phyloP scores from a whole-genome alignment of 768 basidiomycete genomes.

The Leucocoprinus birnbaumii region DNA sequence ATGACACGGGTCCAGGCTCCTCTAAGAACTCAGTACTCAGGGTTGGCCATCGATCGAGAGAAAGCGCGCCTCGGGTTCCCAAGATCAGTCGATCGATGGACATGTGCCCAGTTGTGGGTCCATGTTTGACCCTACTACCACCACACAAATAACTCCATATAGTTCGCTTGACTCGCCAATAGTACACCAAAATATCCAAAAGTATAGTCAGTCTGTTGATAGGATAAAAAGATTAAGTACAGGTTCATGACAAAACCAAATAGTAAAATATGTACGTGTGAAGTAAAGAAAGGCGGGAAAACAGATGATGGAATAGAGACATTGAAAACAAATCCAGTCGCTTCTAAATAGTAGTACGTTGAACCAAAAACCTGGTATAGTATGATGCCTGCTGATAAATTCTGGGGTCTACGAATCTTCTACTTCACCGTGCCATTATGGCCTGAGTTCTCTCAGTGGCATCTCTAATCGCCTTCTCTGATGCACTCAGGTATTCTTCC shows the following conservation, averaged over 20 bases:
- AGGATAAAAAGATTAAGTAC: conserved; percentile 2
- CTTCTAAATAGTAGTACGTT: background rate
- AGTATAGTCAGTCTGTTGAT: background rate
- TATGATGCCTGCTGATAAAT: background rate
- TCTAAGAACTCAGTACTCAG: no score
- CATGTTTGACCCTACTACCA: no score
- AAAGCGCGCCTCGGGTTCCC: no score
- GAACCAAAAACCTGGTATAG: background rate
- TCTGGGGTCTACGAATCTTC: background rate
- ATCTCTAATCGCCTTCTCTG: conserved; percentile 68
- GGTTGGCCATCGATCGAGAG: no score
- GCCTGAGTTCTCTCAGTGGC: conserved; percentile 75
- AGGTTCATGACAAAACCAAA: conserved; percentile 2
- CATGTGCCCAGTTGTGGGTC: no score
- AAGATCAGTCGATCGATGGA: no score
- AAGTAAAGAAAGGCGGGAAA: background rate
- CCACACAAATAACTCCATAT: background rate
- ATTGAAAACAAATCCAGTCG: background rate
- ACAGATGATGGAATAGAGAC: background rate
- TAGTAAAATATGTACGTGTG: conserved; percentile 6
- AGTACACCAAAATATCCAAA: background rate
- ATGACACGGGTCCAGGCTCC: no score
- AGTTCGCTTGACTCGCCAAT: background rate
- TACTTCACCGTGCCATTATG: conserved; percentile 69
- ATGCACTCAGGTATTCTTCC: conserved; percentile 75